A percentile compares a stretch with the other conserved stretches of the same genome.
These are phyloP conservation scores for Aspergillus ochraceoroseus DNA, from an alignment of 2,329 filamentous ascomycete genomes.

Conservation along the genomic window DNA sequence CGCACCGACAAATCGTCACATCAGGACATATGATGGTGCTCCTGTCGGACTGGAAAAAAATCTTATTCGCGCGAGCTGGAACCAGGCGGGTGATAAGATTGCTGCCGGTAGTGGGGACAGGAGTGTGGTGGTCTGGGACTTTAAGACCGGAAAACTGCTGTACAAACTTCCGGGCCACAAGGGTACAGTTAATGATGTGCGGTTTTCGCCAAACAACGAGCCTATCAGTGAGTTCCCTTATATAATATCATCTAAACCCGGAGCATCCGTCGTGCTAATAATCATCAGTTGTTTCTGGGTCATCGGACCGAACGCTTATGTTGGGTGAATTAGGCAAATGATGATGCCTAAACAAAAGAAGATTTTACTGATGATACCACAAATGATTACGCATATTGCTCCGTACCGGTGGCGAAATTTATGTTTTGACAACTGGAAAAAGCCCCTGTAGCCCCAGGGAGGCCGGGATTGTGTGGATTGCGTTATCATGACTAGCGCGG, in stretches of 20 bases:
- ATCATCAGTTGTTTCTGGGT: slow-evolving; percentile 71
- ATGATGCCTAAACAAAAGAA: slow-evolving; percentile 15
- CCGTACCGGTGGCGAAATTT: neutral
- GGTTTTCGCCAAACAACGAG: slow-evolving; percentile 79
- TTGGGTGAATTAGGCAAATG: slow-evolving; percentile 73
- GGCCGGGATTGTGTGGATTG: too few species aligned
- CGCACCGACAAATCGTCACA: slow-evolving; percentile 76
- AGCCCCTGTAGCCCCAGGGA: too few species aligned
- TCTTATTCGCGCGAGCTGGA: slow-evolving; percentile 84
- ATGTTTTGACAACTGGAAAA: neutral
- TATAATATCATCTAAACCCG: neutral
- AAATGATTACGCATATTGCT: neutral
- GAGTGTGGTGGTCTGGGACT: slow-evolving; percentile 87
- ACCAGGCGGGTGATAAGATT: slow-evolving; percentile 76
- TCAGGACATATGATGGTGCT: slow-evolving; percentile 89
- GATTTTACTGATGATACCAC: neutral
- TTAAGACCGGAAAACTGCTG: slow-evolving; percentile 77
- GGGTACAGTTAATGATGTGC: slow-evolving; percentile 89
- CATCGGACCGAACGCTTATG: slow-evolving; percentile 80
- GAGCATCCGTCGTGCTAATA: slow-evolving; percentile 10
- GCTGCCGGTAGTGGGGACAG: slow-evolving; percentile 86
- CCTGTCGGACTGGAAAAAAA: slow-evolving; percentile 86
- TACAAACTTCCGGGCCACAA: slow-evolving; percentile 96
- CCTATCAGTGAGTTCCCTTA: slow-evolving; percentile 74
- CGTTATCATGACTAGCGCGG: too few species aligned